phyloP scores from a whole-genome alignment of 73 alveolate species.

The Tetrahymena thermophila region DNA sequence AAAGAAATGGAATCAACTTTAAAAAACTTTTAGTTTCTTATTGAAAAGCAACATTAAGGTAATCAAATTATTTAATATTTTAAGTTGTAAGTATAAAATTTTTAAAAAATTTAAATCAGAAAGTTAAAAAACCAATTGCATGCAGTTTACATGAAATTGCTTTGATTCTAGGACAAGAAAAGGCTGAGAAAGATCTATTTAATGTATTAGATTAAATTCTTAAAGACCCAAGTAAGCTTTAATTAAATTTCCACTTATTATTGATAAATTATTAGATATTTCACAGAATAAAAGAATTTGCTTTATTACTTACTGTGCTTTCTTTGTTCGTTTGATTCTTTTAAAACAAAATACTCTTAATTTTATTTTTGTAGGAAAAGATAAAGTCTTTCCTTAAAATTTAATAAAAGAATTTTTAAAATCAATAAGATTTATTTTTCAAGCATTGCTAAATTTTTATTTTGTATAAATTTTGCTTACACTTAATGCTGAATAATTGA shows the following conservation, averaged over 20 bases:
- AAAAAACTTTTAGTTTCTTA: slow-evolving; percentile 12
- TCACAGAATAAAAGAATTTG: not conserved
- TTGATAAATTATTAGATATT: not conserved
- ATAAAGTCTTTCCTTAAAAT: not conserved
- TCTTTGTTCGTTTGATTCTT: no score
- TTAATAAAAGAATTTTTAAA: no score
- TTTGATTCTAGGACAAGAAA: slow-evolving; percentile 46
- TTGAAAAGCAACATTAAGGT: slow-evolving; percentile 20
- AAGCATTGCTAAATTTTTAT: not conserved
- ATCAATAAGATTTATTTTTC: not conserved
- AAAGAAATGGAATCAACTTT: slow-evolving; percentile 3
- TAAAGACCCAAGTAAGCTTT: slow-evolving; percentile 20
- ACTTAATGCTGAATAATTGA: not conserved
- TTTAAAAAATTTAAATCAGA: not conserved
- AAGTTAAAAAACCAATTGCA: slow-evolving; percentile 48
- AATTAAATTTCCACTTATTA: not conserved
- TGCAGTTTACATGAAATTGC: slow-evolving; percentile 55
- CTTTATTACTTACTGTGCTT: no score
- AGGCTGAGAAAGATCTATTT: slow-evolving; percentile 43
- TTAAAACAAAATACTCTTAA: not conserved
- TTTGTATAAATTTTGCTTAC: not conserved
- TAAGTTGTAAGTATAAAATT: not conserved
- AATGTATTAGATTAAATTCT: slow-evolving; percentile 34
- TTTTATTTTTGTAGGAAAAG: no score
- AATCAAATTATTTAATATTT: not conserved